Base-by-base conservation (phyloP, 2,329 filamentous ascomycete species). In the Aureobasidium melanogenum region DNA sequence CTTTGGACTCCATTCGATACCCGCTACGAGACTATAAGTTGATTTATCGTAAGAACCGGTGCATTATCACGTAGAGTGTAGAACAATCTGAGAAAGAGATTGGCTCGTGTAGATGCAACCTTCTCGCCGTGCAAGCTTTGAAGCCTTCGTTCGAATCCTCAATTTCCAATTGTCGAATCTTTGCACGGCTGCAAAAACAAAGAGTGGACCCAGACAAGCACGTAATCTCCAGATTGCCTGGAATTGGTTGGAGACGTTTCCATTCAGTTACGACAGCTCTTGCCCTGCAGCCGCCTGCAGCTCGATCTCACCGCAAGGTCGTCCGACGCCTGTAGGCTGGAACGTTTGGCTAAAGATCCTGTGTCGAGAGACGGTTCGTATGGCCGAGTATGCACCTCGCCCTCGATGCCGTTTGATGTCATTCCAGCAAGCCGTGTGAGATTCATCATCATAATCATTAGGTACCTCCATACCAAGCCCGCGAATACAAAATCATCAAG, bases 1-100 rank as follows among this genome's bases (percentile, higher is more conserved):
- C 52, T 56, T 17, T 56, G 22, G n/a, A 44, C 52, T 56, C 39
- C 38, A 56, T 44, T n/a, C n/a, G n/a, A n/a, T n/a, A n/a, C n/a
- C n/a, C n/a, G n/a, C 9, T 1, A 30, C 50, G 30, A 17, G n/a
- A 54, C n/a, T n/a, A 54, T 41, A 36, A 39, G 50, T 54, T 41
- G 15, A n/a, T 54, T 52, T 28, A 54, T 22, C 36, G 24, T 10
- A 10, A 19, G 34, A 54, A 54, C 50, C 34, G 22, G 22, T 39
- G 15, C 30, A 32, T 32, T 41, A 54, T 30, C 7, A 41, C 30
- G 9, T 10, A 10, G 19, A 9, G 6, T 17, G 7, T 32, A 32
- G 30, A 32, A 32, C 9, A 32, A 10, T 17, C 14, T 22, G 2
- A 14, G 12, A 24, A 2, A 10, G 4, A 36, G 34, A 28, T 54